A percentile compares a stretch with the other conserved stretches of the same genome.
phyloP scores from a whole-genome alignment of 441 rosid species.

The Dalechampia spathulata region DNA sequence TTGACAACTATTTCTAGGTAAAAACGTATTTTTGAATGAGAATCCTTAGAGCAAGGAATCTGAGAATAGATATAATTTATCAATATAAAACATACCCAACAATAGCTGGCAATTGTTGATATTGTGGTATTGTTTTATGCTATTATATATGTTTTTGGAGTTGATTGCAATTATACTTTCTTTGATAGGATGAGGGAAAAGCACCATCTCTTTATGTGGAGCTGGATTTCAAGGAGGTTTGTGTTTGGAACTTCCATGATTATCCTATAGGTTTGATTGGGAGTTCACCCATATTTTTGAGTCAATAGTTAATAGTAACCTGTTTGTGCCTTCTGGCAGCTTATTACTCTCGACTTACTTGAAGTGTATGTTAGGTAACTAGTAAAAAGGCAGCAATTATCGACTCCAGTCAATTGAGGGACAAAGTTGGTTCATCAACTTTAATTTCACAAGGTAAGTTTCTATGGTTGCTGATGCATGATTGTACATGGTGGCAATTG shows the following conservation, averaged over 20 bases:
- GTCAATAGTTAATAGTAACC: no score
- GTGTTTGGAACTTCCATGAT: slow-evolving; percentile 14
- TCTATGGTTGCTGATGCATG: neutral
- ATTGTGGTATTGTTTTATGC: no score
- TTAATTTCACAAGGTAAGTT: slow-evolving; percentile 67
- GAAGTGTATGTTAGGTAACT: slow-evolving; percentile 50
- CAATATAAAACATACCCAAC: no score
- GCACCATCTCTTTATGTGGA: slow-evolving; percentile 88
- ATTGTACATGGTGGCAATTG: no score
- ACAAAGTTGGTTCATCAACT: slow-evolving; percentile 60
- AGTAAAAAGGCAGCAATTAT: slow-evolving; percentile 79
- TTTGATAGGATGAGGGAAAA: slow-evolving; percentile 71
- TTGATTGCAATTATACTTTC: neutral
- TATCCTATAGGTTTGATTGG: slow-evolving; percentile 9
- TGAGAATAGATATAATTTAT: no score
- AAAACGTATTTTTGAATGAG: no score
- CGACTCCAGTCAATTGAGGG: slow-evolving; percentile 58
- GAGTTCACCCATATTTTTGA: no score
- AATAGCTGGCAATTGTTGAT: no score
- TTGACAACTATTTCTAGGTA: no score
- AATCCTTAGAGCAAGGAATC: no score
- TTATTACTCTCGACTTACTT: slow-evolving; percentile 3
- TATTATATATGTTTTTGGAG: neutral
- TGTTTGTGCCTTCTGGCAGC: slow-evolving; percentile 2
- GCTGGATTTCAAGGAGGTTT: slow-evolving; percentile 93